phyloP scores from a whole-genome alignment of 768 basidiomycete genomes.

The Podaxis rugospora region DNA sequence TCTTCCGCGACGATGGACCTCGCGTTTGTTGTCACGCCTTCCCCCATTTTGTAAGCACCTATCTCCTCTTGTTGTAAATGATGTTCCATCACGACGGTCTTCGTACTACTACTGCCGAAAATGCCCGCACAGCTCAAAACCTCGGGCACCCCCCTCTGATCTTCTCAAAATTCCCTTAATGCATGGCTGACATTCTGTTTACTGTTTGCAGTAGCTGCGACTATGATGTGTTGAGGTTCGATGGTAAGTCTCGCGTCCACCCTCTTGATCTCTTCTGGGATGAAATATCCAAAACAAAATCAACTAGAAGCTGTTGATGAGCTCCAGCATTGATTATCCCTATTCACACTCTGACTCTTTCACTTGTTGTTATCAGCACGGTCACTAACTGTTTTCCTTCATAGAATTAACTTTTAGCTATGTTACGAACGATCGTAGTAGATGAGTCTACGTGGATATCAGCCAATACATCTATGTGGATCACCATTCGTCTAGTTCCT shows the following conservation, averaged over 20 bases:
- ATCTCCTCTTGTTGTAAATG: conserved; percentile 30
- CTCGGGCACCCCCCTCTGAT: conserved; percentile 83
- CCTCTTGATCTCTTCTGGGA: conserved; percentile 24
- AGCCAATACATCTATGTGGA: neutral
- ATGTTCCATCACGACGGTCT: conserved; percentile 92
- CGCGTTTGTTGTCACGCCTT: neutral
- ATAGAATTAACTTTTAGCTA: neutral
- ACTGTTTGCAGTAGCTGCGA: neutral
- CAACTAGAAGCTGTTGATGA: conserved; percentile 93
- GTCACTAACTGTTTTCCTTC: neutral
- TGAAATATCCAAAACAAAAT: conserved; percentile 50
- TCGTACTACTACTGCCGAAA: conserved; percentile 83
- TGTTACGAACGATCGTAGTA: neutral
- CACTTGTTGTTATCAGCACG: neutral
- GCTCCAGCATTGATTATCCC: conserved; percentile 60
- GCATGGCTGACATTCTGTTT: neutral
- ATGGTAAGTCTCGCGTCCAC: neutral
- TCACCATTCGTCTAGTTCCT: neutral
- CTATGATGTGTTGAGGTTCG: neutral
- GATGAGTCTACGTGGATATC: neutral
- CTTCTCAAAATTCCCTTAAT: conserved; percentile 16
- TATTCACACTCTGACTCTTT: conserved; percentile 28
- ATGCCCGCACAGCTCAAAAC: conserved; percentile 87
- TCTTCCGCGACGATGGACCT: neutral
- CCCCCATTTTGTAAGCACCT: conserved; percentile 26